Base-by-base conservation (phyloP, 768 basidiomycete genomes). In the Termitomyces sp. region DNA sequence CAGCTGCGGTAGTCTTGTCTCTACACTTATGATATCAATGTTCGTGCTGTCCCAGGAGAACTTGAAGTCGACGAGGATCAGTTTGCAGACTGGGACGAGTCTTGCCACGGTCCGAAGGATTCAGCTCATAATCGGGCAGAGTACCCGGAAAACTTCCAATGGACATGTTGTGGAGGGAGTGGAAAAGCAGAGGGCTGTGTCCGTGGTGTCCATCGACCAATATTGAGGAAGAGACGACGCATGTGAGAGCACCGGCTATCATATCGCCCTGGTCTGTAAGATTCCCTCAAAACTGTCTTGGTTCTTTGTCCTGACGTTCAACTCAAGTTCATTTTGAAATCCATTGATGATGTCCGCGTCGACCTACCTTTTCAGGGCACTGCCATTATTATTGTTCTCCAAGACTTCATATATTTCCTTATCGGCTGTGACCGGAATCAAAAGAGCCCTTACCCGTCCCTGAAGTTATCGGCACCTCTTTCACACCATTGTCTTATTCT, bases 31-130 rank as follows among this genome's bases (percentile, higher is more conserved):
- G 12, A 8, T 32, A 41, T 34, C 37, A 3, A 26, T 9, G 27
- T 36, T 13, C 22, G 42, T 12, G 46, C 10, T 46, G 13, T 55
- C 31, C 26, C 20, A 82, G 79, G 79, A 10, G 70, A 74, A 20
- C 66, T 82, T 34, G 68, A 76, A 62, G 73, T 72, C 16, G 63
- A 77, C 43, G 68, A 79, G 47, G 71, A 69, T 2, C 64, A 63
- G 12, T 80, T 79, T 56, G 66, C 56, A 10, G 80, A 81, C 61
- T 78, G 77, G 73, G 81, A 82, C 58, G 76, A 80, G 59, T 67
- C 70, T 31, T 69, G 66, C 50, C 79, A 80, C 55, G 80, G 81
- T 2, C 75, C 74, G 2, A 78, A 75, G 71, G 77, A 82, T 62
- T 72, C 74, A 5, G 32, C 63, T 18, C 60, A 66, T 34, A 79